Evolutionary conservation across 2,329 filamentous ascomycete genomes (phyloP).

Genomic region (Trichophyton rubrum): DNA sequence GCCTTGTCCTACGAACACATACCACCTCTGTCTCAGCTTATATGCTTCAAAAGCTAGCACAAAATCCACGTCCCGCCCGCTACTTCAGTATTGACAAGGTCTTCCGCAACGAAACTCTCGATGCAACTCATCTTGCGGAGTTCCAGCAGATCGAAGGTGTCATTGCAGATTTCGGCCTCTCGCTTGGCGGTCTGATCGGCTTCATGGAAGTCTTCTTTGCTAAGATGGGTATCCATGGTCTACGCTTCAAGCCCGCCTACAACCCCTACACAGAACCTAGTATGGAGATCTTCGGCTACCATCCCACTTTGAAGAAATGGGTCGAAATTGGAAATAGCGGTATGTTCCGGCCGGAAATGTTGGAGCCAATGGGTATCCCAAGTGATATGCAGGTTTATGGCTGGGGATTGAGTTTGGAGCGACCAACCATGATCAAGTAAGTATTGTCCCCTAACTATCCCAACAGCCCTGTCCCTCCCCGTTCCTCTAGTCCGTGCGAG

Average conservation of each 20-base stretch:
- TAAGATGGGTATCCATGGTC: constrained; percentile 79
- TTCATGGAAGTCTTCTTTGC: constrained; percentile 93
- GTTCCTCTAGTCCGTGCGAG: neutral
- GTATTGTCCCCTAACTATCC: constrained; percentile 18
- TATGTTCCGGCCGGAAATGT: constrained; percentile 98
- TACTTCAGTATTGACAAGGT: constrained; percentile 99
- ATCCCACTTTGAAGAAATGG: constrained; percentile 76
- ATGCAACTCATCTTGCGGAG: constrained; percentile 91
- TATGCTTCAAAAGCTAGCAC: constrained; percentile 80
- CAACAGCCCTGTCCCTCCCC: constrained; percentile 9
- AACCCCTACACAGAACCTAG: constrained; percentile 91
- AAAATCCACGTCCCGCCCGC: constrained; percentile 70
- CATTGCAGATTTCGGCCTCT: constrained; percentile 90
- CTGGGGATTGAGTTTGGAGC: constrained; percentile 80
- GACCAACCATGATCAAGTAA: constrained; percentile 96
- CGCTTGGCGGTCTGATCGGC: constrained; percentile 81
- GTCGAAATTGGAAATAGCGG: constrained; percentile 97
- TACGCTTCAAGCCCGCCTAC: constrained; percentile 95
- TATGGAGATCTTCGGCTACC: constrained; percentile 97
- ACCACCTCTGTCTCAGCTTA: constrained; percentile 86
- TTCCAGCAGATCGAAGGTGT: constrained; percentile 99
- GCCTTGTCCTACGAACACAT: constrained; percentile 86
- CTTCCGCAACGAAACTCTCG: constrained; percentile 94
- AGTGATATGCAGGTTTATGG: constrained; percentile 89
- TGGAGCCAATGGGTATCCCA: constrained; percentile 86